Evolutionary conservation across 2,329 filamentous ascomycete species (phyloP), one percentile per base, ranked within the genome.

Genomic region (Cladosporium velox): DNA sequence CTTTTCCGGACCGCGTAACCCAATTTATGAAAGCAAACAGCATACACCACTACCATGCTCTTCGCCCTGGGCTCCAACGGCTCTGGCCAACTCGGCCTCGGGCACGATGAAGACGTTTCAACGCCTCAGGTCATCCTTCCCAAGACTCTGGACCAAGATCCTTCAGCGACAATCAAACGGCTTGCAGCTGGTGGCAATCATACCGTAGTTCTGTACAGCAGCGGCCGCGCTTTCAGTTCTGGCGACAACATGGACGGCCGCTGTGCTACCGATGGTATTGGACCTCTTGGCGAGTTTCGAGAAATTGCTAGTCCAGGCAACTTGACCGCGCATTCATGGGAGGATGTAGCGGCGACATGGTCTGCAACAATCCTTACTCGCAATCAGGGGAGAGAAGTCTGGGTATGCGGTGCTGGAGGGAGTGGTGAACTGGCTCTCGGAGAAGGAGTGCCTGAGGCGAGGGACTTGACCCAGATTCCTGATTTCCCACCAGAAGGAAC

Each of bases 171-270:
- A 11, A 63, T 74, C 32, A 67, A 65, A 35, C 66, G 71, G 15
- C 81, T 89, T 30, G 79, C 75, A 54, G 84, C 91, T 8, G 94
- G 94, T 4, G 93, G 93, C 1, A 97, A 97, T 74, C 94, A 97
- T 77, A 96, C 92, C 0, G 79, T 97, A 4, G 76, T 96, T 11
- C 81, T 93, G 12, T 86, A 85, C n/a, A 74, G 81, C 4, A 75
- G 81, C 30, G 89, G 89, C 0, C 71, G 79, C 1, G 80, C 93
- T 0, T 90, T 87, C 73, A 88, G 86, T 72, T 85, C 87, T 55
- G 93, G 93, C 0, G 86, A 89, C 66, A 81, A 86, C 74, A 74
- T 69, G 8, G 79, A 83, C 70, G 79, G 79, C 6, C 79, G 84
- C 67, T 63, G 60, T 26, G 60, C 32, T n/a, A 30, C 18, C 10